phyloP scores from a whole-genome alignment of 495 filamentous ascomycete genomes.

The Penicillium diatomitis region DNA sequence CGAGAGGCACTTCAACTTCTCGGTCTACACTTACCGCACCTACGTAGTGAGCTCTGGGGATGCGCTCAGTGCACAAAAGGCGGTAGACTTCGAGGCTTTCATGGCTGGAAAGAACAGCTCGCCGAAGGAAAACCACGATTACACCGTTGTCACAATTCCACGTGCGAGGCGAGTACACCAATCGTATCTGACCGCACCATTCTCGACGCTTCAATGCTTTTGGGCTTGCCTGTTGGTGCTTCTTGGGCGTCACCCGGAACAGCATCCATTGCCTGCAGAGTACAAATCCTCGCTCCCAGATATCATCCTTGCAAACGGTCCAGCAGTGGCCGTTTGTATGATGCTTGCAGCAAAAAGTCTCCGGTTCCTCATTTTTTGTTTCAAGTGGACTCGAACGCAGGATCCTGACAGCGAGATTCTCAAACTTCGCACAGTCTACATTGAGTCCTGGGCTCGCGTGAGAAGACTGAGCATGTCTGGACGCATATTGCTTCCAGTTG shows the following conservation, averaged over 20 bases:
- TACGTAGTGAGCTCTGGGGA: constrained; percentile 78
- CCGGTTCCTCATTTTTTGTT: constrained; percentile 42
- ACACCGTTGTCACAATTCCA: constrained; percentile 53
- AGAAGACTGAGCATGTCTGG: constrained; percentile 73
- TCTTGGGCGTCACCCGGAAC: constrained; percentile 27
- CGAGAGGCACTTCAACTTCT: constrained; percentile 35
- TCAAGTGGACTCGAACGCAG: constrained; percentile 1
- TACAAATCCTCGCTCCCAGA: constrained; percentile 46
- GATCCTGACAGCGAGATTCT: constrained; percentile 12
- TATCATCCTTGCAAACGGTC: constrained; percentile 80
- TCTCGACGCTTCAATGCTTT: constrained; percentile 49
- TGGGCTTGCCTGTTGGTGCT: constrained; percentile 36
- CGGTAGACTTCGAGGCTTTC: constrained; percentile 50
- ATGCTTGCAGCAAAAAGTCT: constrained; percentile 58
- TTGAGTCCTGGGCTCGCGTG: constrained; percentile 88
- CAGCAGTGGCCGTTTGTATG: constrained; percentile 76
- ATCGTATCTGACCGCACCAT: constrained; percentile 57
- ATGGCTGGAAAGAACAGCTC: constrained; percentile 9
- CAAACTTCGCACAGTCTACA: constrained; percentile 65
- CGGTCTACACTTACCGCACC: constrained; percentile 58
- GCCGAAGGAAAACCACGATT: constrained; percentile 13
- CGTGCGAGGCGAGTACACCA: constrained; percentile 74
- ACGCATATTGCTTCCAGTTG: constrained; percentile 53
- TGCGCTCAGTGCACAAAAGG: constrained; percentile 57
- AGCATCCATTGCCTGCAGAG: constrained; percentile 12